These are phyloP conservation scores for Fusarium sarcochroum DNA, from an alignment of 2,329 filamentous ascomycete genomes.

Conservation along the genomic window DNA sequence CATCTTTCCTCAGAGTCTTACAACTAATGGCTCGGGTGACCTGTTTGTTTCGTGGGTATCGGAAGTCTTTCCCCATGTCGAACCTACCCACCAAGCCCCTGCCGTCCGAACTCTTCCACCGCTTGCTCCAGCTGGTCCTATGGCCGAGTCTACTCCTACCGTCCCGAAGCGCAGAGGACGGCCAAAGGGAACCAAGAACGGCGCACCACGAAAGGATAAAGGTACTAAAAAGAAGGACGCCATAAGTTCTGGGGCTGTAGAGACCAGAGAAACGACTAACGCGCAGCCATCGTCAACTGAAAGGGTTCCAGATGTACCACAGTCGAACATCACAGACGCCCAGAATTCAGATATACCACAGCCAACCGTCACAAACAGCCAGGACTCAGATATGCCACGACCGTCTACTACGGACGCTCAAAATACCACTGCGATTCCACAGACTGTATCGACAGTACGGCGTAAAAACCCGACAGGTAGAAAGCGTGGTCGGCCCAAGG, in stretches of 20 bases:
- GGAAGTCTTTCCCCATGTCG: slow-evolving; percentile 70
- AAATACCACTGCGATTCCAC: slow-evolving; percentile 19
- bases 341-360: not conserved
- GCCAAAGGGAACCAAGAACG: slow-evolving; percentile 66
- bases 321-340: not conserved
- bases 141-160: slow-evolving; percentile 5
- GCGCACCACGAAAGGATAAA: slow-evolving; percentile 61
- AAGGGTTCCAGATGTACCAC: slow-evolving; percentile 7
- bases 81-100: slow-evolving; percentile 8
- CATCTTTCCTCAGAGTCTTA: slow-evolving; percentile 69
- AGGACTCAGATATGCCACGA: not conserved
- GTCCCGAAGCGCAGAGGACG: slow-evolving; percentile 64
- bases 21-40: slow-evolving; percentile 69
- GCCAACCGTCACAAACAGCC: not conserved
- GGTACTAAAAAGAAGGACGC: slow-evolving; percentile 61
- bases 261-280: slow-evolving; percentile 6
- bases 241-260: slow-evolving; percentile 9
- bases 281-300: slow-evolving; percentile 3
- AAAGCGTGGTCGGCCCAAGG: slow-evolving; percentile 60
- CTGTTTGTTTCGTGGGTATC: slow-evolving; percentile 73
- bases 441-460: slow-evolving; percentile 17
- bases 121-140: slow-evolving; percentile 6
- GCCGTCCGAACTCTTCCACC: slow-evolving; percentile 42
- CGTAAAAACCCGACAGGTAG: slow-evolving; percentile 45
- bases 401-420: not conserved